Evolutionary conservation across 495 filamentous ascomycete species (phyloP).

Genomic region (Aspergillus haitiensis): DNA sequence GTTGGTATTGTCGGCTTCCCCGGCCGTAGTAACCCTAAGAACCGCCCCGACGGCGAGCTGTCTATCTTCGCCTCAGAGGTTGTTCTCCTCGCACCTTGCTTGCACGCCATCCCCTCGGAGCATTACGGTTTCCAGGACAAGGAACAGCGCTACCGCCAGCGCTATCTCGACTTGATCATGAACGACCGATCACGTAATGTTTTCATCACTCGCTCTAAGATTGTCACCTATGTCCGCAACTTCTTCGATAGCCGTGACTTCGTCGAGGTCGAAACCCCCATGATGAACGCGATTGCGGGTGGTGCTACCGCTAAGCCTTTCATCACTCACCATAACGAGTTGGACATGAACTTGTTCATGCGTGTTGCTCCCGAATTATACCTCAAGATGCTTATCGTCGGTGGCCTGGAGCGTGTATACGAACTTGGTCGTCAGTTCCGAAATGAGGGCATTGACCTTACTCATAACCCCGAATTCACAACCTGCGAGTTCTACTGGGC

Average conservation of each 20-base stretch:
- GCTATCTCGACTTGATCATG: conserved; percentile 95
- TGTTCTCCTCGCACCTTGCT: conserved; percentile 80
- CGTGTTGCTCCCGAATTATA: conserved; percentile 93
- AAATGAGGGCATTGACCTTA: conserved; percentile 94
- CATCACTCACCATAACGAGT: conserved; percentile 90
- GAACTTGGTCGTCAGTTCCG: conserved; percentile 90
- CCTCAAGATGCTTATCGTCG: conserved; percentile 94
- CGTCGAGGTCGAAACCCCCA: conserved; percentile 94
- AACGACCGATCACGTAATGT: conserved; percentile 80
- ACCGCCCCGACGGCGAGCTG: conserved; percentile 79
- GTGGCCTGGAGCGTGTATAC: conserved; percentile 88
- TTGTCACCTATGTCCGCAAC: conserved; percentile 78
- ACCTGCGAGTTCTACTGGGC: conserved; percentile 97
- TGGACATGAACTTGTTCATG: conserved; percentile 91
- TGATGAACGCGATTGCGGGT: conserved; percentile 95
- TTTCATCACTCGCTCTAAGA: conserved; percentile 79
- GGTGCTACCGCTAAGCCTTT: conserved; percentile 97
- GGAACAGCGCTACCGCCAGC: conserved; percentile 86
- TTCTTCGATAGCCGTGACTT: conserved; percentile 87
- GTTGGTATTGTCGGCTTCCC: conserved; percentile 87
- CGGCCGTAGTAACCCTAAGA: conserved; percentile 87
- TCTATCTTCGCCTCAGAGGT: conserved; percentile 91
- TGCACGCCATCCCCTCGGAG: conserved; percentile 90
- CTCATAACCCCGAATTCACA: conserved; percentile 99
- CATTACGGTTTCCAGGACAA: conserved; percentile 93